phyloP scores from a whole-genome alignment of 2,329 filamentous ascomycete species.

The Aureobasidium sp. region DNA sequence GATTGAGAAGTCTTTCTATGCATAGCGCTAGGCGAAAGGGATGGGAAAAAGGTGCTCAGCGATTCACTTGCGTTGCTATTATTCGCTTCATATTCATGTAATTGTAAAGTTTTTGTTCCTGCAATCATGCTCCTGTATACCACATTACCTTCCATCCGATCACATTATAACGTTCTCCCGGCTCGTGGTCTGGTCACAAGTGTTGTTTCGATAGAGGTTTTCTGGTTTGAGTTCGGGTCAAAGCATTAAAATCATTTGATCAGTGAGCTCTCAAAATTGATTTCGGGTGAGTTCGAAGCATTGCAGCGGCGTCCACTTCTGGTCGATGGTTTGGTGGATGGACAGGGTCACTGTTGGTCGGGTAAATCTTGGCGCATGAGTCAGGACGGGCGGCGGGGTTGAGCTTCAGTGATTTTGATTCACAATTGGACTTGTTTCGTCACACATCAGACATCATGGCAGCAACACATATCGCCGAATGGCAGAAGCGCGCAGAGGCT shows the following conservation, averaged over 20 bases:
- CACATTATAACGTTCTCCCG: too few relatives aligned
- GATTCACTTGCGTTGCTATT: background rate
- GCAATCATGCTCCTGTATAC: background rate
- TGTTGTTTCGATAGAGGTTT: too few relatives aligned
- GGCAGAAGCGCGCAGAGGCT: conserved; percentile 48
- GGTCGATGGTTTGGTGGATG: background rate
- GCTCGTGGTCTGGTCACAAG: too few relatives aligned
- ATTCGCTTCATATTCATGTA: background rate
- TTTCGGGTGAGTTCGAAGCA: too few relatives aligned
- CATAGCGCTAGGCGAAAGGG: conserved; percentile 14
- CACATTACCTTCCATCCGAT: background rate
- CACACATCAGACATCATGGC: conserved; percentile 19
- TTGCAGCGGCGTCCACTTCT: too few relatives aligned
- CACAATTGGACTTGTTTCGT: conserved; percentile 1
- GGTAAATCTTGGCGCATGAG: background rate
- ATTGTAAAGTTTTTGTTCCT: background rate
- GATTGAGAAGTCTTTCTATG: background rate
- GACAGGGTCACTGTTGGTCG: background rate
- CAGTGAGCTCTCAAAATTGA: too few relatives aligned
- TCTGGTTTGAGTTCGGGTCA: too few relatives aligned
- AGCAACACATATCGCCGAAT: conserved; percentile 40
- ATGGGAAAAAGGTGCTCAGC: background rate
- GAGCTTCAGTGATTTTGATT: conserved; percentile 2
- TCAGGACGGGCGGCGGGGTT: background rate
- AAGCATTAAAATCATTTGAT: too few relatives aligned